These are phyloP conservation scores for Plasmodium inui DNA, from an alignment of 169 alveolate species.

Conservation along the genomic window DNA sequence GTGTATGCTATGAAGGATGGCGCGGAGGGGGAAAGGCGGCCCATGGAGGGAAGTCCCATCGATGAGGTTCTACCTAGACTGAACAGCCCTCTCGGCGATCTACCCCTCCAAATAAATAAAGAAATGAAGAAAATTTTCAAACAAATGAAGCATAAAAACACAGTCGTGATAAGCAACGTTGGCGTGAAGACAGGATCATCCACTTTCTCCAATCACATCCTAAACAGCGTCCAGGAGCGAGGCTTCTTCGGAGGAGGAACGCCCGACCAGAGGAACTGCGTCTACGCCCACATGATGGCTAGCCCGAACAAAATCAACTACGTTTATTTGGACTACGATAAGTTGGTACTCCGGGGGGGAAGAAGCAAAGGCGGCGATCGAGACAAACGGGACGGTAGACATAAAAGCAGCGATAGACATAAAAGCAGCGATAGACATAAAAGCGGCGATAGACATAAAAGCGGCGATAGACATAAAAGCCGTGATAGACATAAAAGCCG, in stretches of 20 bases:
- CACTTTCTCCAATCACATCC: conserved; percentile 39
- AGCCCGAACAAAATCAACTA: conserved; percentile 30
- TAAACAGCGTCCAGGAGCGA: neutral
- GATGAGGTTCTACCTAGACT: neutral
- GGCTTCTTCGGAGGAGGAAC: neutral
- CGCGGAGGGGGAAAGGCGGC: neutral
- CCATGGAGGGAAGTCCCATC: neutral
- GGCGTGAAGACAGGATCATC: conserved; percentile 43
- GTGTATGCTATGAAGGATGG: neutral
- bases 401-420: neutral
- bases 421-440: neutral
- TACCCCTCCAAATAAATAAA: conserved; percentile 30
- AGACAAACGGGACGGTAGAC: neutral
- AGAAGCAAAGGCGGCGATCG: neutral
- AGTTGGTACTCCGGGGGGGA: neutral
- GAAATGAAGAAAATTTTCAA: conserved; percentile 40
- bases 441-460: neutral
- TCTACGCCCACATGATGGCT: conserved; percentile 26
- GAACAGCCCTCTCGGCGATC: neutral
- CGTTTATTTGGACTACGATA: conserved; percentile 41
- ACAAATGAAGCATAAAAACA: conserved; percentile 18
- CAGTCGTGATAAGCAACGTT: conserved; percentile 57
- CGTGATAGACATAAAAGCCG: too few relatives aligned
- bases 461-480: too few relatives aligned
- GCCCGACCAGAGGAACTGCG: neutral